Conservation (phyloP, 2,329 filamentous ascomycete genomes). For the Pseudogymnoascus sp. region DNA sequence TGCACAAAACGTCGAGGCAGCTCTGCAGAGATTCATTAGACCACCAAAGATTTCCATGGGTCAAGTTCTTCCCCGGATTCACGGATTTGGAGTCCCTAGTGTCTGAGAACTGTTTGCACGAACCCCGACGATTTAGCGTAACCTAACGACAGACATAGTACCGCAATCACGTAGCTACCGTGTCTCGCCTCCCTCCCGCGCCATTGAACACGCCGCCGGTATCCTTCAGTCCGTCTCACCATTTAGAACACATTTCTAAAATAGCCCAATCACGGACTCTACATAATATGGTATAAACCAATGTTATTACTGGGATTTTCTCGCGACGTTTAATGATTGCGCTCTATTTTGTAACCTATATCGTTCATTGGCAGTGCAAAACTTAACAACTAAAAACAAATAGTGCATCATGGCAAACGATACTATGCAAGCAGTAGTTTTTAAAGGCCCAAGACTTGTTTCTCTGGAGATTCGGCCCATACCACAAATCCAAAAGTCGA, state of each 20-base stretch:
- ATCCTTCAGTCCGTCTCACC: not conserved
- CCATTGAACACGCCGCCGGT: not conserved
- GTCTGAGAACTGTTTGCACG: not conserved
- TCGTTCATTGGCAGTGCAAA: not conserved
- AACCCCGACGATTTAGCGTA: not conserved
- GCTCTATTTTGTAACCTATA: not conserved
- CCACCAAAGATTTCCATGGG: not conserved
- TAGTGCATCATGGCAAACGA: not conserved
- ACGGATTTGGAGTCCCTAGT: not conserved
- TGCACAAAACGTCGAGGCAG: not conserved
- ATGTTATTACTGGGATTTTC: slow-evolving; percentile 3
- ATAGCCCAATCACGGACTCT: not conserved
- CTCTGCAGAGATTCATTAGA: not conserved
- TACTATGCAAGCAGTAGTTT: slow-evolving; percentile 70
- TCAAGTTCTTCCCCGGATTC: not conserved
- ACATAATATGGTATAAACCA: not conserved
- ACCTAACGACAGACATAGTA: not conserved
- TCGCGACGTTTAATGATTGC: not conserved
- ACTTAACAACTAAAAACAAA: not conserved
- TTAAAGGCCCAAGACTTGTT: slow-evolving; percentile 72
- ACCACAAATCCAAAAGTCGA: slow-evolving; percentile 58
- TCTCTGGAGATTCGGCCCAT: slow-evolving; percentile 48
- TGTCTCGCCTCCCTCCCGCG: not conserved
- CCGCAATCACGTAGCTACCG: not conserved
- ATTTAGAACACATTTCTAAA: not conserved